These are phyloP conservation scores for Chaetomium tenue DNA, from an alignment of 495 filamentous ascomycete genomes.

Conservation along the genomic window DNA sequence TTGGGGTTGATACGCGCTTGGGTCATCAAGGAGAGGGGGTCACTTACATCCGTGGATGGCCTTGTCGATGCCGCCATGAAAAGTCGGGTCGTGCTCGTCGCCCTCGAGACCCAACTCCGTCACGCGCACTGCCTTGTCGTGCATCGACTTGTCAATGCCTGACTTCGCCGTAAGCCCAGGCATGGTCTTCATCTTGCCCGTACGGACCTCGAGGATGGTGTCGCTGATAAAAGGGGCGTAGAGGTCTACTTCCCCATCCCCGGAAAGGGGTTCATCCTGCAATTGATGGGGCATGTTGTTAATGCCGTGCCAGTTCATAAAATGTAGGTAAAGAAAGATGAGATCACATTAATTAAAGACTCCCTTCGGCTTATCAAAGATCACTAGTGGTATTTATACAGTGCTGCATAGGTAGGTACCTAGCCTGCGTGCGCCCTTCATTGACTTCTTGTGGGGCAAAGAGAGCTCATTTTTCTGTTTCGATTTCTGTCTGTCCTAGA, in stretches of 20 bases:
- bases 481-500: too few species aligned
- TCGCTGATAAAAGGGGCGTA: constrained; percentile 45
- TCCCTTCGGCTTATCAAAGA: too few species aligned
- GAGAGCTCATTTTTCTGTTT: too few species aligned
- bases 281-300: constrained; percentile 22
- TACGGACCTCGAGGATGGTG: constrained; percentile 52
- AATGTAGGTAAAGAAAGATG: neutral
- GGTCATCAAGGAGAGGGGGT: neutral
- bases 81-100: constrained; percentile 57
- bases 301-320: neutral
- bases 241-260: constrained; percentile 39
- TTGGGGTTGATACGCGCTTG: too few species aligned
- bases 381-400: too few species aligned
- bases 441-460: too few species aligned
- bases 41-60: constrained; percentile 55
- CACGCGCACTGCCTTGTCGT: constrained; percentile 43
- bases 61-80: constrained; percentile 56
- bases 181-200: constrained; percentile 52
- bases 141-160: constrained; percentile 53
- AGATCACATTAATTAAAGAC: neutral
- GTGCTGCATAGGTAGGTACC: too few species aligned
- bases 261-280: constrained; percentile 14
- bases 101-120: constrained; percentile 47
- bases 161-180: constrained; percentile 43
- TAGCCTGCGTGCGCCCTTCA: too few species aligned